These are phyloP conservation scores for Cruciata laevipes DNA, from an alignment of 257 asterid genomes.

Conservation along the genomic window DNA sequence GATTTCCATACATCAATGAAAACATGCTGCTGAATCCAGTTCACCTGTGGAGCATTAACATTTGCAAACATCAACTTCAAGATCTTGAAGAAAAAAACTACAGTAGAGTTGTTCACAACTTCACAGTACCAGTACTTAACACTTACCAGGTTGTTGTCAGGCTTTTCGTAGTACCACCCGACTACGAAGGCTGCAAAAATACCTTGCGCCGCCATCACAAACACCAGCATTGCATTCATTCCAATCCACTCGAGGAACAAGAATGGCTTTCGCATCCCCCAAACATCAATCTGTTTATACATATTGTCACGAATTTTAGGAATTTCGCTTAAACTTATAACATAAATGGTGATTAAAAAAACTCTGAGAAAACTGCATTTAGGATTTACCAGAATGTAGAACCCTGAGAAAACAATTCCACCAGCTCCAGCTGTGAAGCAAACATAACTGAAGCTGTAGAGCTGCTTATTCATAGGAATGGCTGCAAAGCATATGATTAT, in stretches of 20 bases:
- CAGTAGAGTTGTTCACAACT: background rate
- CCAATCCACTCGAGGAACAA: slow-evolving; percentile 92
- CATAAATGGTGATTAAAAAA: background rate
- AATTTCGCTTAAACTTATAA: background rate
- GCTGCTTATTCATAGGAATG: slow-evolving; percentile 88
- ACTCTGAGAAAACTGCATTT: background rate
- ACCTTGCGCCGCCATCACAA: slow-evolving; percentile 85
- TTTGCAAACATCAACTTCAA: background rate
- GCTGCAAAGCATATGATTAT: slow-evolving; percentile 32
- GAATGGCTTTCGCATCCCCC: slow-evolving; percentile 59
- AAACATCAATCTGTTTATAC: slow-evolving; percentile 51
- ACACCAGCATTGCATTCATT: slow-evolving; percentile 90
- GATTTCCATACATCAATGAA: slow-evolving; percentile 74
- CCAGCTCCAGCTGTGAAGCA: slow-evolving; percentile 94
- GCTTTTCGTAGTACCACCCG: slow-evolving; percentile 64
- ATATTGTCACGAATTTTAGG: background rate
- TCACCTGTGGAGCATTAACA: slow-evolving; percentile 43
- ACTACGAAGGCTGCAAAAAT: slow-evolving; percentile 66
- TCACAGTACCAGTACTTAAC: background rate
- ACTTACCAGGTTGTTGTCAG: slow-evolving; percentile 57
- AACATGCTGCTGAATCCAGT: slow-evolving; percentile 69
- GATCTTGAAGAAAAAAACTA: background rate
- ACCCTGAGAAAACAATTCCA: slow-evolving; percentile 60
- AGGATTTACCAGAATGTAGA: slow-evolving; percentile 60
- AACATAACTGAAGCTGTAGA: slow-evolving; percentile 80